These are phyloP conservation scores for Tylopilus vinaceipallidus DNA, from an alignment of 768 basidiomycete species.

Conservation along the genomic window DNA sequence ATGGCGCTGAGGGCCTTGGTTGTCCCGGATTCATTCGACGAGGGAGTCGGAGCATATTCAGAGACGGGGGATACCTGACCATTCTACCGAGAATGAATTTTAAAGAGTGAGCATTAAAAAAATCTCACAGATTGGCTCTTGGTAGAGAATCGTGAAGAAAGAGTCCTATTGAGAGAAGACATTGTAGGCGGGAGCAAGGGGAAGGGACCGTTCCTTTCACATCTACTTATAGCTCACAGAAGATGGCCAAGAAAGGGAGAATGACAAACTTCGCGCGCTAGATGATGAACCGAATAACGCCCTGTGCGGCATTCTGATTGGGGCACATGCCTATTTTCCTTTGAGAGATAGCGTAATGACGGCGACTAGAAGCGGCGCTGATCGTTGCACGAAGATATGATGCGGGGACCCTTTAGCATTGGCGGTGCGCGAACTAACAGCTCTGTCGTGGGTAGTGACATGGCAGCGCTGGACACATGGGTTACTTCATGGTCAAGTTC, in stretches of 20 bases:
- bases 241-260: slow-evolving; percentile 17
- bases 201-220: background rate
- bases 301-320: slow-evolving; percentile 6
- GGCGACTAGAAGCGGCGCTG: background rate
- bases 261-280: slow-evolving; percentile 8
- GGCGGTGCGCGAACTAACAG: background rate
- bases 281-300: slow-evolving; percentile 23
- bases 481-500: background rate
- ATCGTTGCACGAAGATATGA: background rate
- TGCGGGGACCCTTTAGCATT: background rate
- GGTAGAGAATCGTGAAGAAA: slow-evolving; percentile 30
- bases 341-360: slow-evolving; percentile 3
- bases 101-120: too few relatives aligned
- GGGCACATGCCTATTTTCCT: background rate
- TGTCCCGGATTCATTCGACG: slow-evolving; percentile 15
- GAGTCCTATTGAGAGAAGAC: slow-evolving; percentile 28
- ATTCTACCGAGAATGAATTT: background rate
- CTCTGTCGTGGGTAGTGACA: background rate
- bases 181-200: slow-evolving; percentile 15
- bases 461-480: background rate
- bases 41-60: slow-evolving; percentile 5
- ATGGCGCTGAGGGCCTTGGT: slow-evolving; percentile 26
- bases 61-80: slow-evolving; percentile 12
- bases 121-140: slow-evolving; percentile 30
- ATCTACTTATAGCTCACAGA: slow-evolving; percentile 28